Base-by-base conservation (phyloP, 306 rosid species). In the Cicer arietinum region DNA sequence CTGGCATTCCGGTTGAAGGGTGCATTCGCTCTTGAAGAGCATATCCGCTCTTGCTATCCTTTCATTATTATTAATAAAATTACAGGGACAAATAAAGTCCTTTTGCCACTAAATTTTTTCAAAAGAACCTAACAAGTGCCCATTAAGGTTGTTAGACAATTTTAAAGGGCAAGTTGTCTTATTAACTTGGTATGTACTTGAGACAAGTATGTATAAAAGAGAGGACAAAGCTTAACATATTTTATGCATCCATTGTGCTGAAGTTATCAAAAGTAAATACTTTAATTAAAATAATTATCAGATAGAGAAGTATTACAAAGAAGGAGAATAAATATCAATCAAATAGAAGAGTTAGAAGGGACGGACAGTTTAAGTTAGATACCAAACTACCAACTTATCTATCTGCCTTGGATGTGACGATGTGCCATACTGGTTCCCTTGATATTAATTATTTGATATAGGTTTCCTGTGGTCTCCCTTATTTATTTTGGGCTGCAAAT, bases 321-420 rank as follows among this genome's bases (percentile, higher is more conserved):
- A 66, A 51, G 70, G 75, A 69, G 67, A 44, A 63, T 70, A 47
- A 12, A 20, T 18, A 41, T 70, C 16, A 10, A 57, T 74, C 76
- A 41, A 3, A 17, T 35, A 46, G 40, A 47, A 57, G 50, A 67
- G 48, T 30, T 67, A 51, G 12, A 59, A 17, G 17, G 18, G 47
- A 50, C 75, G 71, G 63, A 18, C 12, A 46, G 41, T 61, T 25
- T 73, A 35, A 44, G 60, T 22, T 45, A 20, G 60, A 46, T 45
- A 20, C 71, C 30, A 5, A 30, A 17, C 44, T 66, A 62, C 18
- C 10, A 17, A 64, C 51, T 53, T 63, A 42, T 47, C 43, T 73
- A 42, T 47, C 43, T 73, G 18, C 62, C 52, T 69, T 77, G 77
- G 57, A 80, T 77, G 46, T 76, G 42, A 45, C 52, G 57, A 80